Conservation (phyloP, 495 filamentous ascomycete genomes). For the Daldinia decipiens region DNA sequence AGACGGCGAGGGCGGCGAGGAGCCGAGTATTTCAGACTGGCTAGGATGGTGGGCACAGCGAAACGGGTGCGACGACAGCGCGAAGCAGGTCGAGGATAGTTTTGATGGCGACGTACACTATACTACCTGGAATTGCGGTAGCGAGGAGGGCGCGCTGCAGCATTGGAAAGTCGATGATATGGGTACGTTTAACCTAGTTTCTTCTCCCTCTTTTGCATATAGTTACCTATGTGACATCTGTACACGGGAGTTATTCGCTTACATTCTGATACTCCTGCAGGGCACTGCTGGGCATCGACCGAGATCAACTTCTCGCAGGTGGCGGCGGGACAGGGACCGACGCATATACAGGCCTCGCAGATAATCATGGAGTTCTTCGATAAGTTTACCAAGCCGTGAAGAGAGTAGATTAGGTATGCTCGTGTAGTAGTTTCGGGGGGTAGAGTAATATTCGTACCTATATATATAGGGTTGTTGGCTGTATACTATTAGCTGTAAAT, state of each 20-base stretch:
- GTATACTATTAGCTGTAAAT: conserved; percentile 22
- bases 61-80: conserved; percentile 46
- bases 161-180: conserved; percentile 60
- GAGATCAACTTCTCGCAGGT: conserved; percentile 52
- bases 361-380: conserved; percentile 50
- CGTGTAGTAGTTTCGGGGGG: neutral
- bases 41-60: conserved; percentile 51
- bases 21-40: conserved; percentile 51
- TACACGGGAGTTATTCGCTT: conserved; percentile 12
- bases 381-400: conserved; percentile 44
- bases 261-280: conserved; percentile 17
- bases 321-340: conserved; percentile 43
- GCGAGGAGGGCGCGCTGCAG: conserved; percentile 53
- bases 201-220: neutral
- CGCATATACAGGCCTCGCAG: conserved; percentile 48
- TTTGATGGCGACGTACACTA: conserved; percentile 49
- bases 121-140: conserved; percentile 53
- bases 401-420: neutral
- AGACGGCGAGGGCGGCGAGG: conserved; percentile 50
- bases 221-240: neutral
- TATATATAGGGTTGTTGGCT: conserved; percentile 13
- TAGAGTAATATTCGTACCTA: conserved; percentile 1
- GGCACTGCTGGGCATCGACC: conserved; percentile 51
- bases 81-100: conserved; percentile 41
- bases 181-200: conserved; percentile 29